These are phyloP conservation scores for Nitzschia putrida DNA, from an alignment of 108 stramenopile species.

Conservation along the genomic window DNA sequence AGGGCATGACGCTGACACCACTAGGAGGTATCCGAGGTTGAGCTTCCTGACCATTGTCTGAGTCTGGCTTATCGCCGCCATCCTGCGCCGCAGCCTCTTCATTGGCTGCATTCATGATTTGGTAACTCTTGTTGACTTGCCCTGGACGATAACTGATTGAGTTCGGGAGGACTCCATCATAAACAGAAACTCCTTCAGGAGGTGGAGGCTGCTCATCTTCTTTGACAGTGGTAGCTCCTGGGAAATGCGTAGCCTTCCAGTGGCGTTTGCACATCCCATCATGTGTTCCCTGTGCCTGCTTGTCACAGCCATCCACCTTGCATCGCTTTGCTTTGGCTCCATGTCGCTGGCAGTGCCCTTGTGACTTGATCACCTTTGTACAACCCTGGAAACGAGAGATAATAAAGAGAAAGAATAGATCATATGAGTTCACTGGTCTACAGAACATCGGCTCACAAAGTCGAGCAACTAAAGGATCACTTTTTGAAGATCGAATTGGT, in stretches of 20 bases:
- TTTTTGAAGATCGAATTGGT: no score
- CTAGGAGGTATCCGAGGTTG: conserved; percentile 1
- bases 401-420: conserved; percentile 2
- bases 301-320: conserved; percentile 58
- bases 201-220: conserved; percentile 36
- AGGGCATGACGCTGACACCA: conserved; percentile 37
- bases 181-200: conserved; percentile 55
- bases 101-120: conserved; percentile 1
- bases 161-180: conserved; percentile 60
- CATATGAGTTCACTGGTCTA: not conserved
- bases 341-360: conserved; percentile 73
- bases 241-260: conserved; percentile 53
- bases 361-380: conserved; percentile 57
- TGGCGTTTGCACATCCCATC: conserved; percentile 73
- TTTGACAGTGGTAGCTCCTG: conserved; percentile 32
- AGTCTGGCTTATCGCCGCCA: not conserved
- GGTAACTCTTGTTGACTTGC: not conserved
- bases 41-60: not conserved
- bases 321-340: conserved; percentile 77
- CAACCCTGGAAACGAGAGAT: conserved; percentile 32
- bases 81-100: not conserved
- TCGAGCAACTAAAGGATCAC: no score
- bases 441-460: not conserved
- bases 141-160: conserved; percentile 53
- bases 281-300: conserved; percentile 64